Conservation (phyloP, 106 monocot genomes). For the Allium fistulosum region DNA sequence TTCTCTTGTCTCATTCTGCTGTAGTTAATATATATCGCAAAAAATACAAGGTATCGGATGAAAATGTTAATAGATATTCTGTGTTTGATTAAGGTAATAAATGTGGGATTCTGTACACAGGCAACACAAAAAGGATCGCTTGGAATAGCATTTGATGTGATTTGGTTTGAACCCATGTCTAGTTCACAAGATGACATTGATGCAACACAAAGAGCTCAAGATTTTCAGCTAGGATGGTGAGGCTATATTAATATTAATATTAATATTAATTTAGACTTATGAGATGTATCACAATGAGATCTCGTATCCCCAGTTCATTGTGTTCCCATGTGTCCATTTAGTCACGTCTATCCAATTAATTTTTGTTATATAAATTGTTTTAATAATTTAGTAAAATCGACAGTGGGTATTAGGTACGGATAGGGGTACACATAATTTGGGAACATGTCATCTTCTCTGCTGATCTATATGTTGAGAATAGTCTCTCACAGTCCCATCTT, state of each 20-base stretch:
- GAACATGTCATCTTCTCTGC: no score
- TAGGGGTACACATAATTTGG: no score
- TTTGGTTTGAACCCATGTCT: conserved; percentile 79
- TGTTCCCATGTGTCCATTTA: no score
- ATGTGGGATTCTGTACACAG: background rate
- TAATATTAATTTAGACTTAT: background rate
- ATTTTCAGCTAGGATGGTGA: conserved; percentile 91
- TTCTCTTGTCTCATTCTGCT: conserved; percentile 54
- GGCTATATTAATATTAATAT: conserved; percentile 1
- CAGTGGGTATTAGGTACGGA: no score
- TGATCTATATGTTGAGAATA: no score
- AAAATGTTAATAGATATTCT: background rate
- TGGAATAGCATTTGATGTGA: conserved; percentile 86
- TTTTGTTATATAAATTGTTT: no score
- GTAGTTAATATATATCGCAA: conserved; percentile 37
- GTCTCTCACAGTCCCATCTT: no score
- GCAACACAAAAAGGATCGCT: conserved; percentile 38
- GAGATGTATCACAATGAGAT: no score
- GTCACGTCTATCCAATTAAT: no score
- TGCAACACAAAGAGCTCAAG: conserved; percentile 86
- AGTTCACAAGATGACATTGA: conserved; percentile 50
- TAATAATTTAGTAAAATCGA: no score
- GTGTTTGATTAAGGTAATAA: background rate
- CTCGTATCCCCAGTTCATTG: no score
- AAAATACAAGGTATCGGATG: conserved; percentile 43